Evolutionary conservation across 371 early-diverging fungal genomes (phyloP), one percentile per base, ranked within the genome.

Genomic region (Mucor plumbeus): DNA sequence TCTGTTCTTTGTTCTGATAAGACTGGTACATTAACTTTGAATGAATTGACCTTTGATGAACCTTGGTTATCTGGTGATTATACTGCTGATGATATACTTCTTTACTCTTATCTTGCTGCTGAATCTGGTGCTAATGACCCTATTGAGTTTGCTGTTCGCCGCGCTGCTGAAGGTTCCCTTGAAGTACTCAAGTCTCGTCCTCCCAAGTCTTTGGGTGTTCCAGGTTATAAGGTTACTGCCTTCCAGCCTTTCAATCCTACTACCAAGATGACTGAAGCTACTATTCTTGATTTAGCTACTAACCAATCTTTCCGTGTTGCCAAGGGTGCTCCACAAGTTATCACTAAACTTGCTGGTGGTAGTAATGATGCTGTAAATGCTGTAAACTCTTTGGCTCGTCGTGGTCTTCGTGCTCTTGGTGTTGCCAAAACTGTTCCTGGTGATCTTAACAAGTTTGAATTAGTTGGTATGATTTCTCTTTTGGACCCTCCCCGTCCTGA

Each of bases 1-100:
- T 92, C 93, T 26, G 90, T 95, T 19, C 91, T 97, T 54, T 97
- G 96, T 81, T 93, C 95, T 2, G 98, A 97, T 84, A 97, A 92
- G 85, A 98, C 98, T 6, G 98, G 98, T 63, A 98, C 98, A 14
- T 83, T 98, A 62, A 98, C 97, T 14, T 80, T 89, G 67, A 94
- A 94, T 88, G 90, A 94, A 84, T 87, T 97, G 68, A 88, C 93
- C 17, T 91, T 95, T 80, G 89, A 77, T 66, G 88, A 90, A 59
- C 95, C 95, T 6, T 95, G 85, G 81, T 87, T 93, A n/a, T 76
- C 87, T 65, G 80, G 84, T 34, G 87, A 84, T 8, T 92, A 87
- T 72, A 89, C 91, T 43, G 83, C 88, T 17, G 87, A 92, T 53
- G 95, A 95, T 64, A 81, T 95, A 31, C 81, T 95, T 47, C 75